Conservation (phyloP, 1,139 yeast species). For the Blastobotrys buckinghamii region DNA sequence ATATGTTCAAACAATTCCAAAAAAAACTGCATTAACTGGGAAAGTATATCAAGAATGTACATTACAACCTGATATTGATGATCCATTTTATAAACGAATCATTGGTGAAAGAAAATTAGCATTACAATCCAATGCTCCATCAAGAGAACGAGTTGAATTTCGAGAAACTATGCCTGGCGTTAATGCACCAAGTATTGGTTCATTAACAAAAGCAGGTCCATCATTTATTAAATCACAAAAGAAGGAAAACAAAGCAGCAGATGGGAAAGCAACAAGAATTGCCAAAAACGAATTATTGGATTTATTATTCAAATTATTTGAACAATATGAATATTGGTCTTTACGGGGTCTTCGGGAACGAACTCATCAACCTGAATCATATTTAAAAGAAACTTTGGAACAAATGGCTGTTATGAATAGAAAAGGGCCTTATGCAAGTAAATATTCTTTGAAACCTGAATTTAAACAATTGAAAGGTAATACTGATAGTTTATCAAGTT, state of each 20-base stretch:
- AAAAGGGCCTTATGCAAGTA: conserved; percentile 93
- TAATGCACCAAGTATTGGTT: conserved; percentile 54
- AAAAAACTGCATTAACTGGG: conserved; percentile 80
- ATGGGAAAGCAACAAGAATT: conserved; percentile 90
- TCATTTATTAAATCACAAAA: conserved; percentile 33
- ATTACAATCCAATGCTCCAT: conserved; percentile 34
- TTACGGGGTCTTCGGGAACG: conserved; percentile 90
- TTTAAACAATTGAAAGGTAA: conserved; percentile 51
- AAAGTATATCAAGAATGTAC: conserved; percentile 91
- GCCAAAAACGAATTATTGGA: conserved; percentile 90
- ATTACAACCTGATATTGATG: conserved; percentile 70
- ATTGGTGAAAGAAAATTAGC: conserved; percentile 47
- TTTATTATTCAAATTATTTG: conserved; percentile 79
- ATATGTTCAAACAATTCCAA: conserved; percentile 30
- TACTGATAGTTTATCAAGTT: conserved; percentile 30
- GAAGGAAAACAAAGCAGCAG: conserved; percentile 43
- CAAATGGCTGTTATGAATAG: conserved; percentile 84
- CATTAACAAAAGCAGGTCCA: conserved; percentile 12
- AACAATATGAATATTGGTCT: conserved; percentile 95
- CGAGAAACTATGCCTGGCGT: conserved; percentile 84
- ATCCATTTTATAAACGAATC: conserved; percentile 59
- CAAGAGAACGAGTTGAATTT: conserved; percentile 71
- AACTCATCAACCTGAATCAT: conserved; percentile 93
- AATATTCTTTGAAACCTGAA: conserved; percentile 85
- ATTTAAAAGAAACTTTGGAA: conserved; percentile 84